Base-by-base conservation (phyloP, 1,139 yeast species). In the Kodamaea anthophila region DNA sequence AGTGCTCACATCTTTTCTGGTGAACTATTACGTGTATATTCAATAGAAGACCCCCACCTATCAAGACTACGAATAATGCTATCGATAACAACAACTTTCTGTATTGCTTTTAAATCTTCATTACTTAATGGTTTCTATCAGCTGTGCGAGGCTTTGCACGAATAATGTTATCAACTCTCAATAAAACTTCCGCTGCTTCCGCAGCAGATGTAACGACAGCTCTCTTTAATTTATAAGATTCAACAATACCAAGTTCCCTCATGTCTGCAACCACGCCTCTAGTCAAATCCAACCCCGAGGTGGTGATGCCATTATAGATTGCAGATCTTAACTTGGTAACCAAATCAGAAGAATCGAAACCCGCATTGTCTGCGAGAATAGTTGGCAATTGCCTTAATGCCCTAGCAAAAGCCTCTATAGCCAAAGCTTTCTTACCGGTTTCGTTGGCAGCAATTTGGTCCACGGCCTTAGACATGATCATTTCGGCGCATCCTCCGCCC, bases 401-500 rank as follows among this genome's bases (percentile, higher is more conserved):
- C 41, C 81, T 77, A 13, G 94, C 96, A 62, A 85, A 91, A 1
- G 96, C 80, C 58, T 91, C 98, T 36, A 93, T 77, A 1, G 99
- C 99, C 38, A 91, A 67, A 1, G 96, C 82, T 52, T 85, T 85
- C 63, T 93, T 91, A 43, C 98, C 98, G 19, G 84, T 81, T 44
- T 82, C 91, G 50, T 85, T 87, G 47, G 93, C 94, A 15, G 97
- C 96, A 29, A 81, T 85, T 41, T 85, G 87, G 45, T 93, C 98
- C 21, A 91, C 97, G 5, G 98, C 96, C 58, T 85, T 86, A 9
- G 96, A 83, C 98, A 91, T 91, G 46, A 86, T 70, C 96, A 91
- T 88, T 60, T 91, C 99, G 4, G 96, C 79, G 53, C 96, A 88
- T 15, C 99, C 99, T 42, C 96, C 99, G 35, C 99, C 99, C 28